Percentiles rank a stretch among this genome's conserved stretches.
These are phyloP conservation scores for Scheffersomyces stambukii DNA, from an alignment of 1,139 yeast species.

Conservation along the genomic window DNA sequence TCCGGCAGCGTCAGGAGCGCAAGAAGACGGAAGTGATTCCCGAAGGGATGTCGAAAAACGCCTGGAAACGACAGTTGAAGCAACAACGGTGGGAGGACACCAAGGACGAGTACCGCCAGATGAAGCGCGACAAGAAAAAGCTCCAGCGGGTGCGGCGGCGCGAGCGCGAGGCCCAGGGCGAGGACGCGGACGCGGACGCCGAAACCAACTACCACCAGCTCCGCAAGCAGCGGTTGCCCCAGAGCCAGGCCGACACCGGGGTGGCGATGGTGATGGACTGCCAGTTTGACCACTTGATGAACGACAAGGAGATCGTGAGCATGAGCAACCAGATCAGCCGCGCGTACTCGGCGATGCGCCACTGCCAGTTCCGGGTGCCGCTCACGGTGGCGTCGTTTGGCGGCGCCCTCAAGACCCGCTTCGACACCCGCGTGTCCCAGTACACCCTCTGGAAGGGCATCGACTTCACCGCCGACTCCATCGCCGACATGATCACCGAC, in stretches of 20 bases:
- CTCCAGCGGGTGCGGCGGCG: constrained; percentile 31
- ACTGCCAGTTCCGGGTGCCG: constrained; percentile 55
- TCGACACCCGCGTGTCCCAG: constrained; percentile 57
- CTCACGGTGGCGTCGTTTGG: constrained; percentile 64
- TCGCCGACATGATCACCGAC: constrained; percentile 30
- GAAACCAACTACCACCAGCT: constrained; percentile 19
- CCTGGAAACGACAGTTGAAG: constrained; percentile 71
- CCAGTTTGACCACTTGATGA: constrained; percentile 87
- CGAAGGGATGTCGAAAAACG: constrained; percentile 80
- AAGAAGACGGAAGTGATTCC: constrained; percentile 41
- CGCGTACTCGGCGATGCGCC: constrained; percentile 73
- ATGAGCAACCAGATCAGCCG: constrained; percentile 78
- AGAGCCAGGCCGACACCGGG: constrained; percentile 41
- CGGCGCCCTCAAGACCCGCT: constrained; percentile 61
- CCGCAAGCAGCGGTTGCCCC: constrained; percentile 29
- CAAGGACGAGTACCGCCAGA: constrained; percentile 52
- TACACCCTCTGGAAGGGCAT: constrained; percentile 66
- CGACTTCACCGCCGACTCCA: constrained; percentile 45
- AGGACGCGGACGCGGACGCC: constrained; percentile 12
- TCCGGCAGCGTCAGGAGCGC: constrained; percentile 10
- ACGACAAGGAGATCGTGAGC: constrained; percentile 70
- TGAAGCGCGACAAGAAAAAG: constrained; percentile 53
- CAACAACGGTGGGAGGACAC: constrained; percentile 59
- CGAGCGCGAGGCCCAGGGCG: constrained; percentile 15
- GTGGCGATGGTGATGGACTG: constrained; percentile 73